These are phyloP conservation scores for Tetracladium marchalianum DNA, from an alignment of 495 filamentous ascomycete species.

Conservation along the genomic window DNA sequence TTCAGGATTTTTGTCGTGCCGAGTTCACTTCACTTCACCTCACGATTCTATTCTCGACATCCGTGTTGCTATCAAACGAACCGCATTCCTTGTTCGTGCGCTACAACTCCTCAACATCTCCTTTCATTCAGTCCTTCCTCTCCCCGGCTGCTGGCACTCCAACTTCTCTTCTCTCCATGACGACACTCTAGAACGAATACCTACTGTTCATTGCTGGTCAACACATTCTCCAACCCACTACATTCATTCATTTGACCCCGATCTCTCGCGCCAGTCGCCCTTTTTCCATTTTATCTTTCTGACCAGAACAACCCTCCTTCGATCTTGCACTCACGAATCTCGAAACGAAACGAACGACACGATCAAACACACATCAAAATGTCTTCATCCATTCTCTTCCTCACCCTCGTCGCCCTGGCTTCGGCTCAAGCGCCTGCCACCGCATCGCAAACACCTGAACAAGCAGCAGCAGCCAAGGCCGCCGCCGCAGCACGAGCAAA, in stretches of 20 bases:
- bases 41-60: no score
- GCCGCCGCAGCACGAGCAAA: not conserved
- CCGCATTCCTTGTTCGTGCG: no score
- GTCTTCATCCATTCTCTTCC: conserved; percentile 10
- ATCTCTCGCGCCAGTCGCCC: not conserved
- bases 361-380: conserved; percentile 1
- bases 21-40: no score
- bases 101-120: no score
- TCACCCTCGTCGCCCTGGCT: conserved; percentile 9
- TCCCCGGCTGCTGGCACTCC: no score
- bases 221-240: conserved; percentile 2
- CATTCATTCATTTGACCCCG: conserved; percentile 5
- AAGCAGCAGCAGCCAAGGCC: not conserved
- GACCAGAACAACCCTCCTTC: not conserved
- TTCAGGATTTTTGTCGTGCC: no score
- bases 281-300: not conserved
- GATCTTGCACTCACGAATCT: not conserved
- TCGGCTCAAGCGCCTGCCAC: conserved; percentile 4
- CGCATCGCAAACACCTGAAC: not conserved
- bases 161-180: no score
- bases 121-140: no score
- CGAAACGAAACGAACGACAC: not conserved
- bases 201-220: conserved; percentile 18
- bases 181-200: not conserved
- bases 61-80: no score